Conservation (phyloP, 1,284 basidiomycete genomes). For the Trichosporon asahii region DNA sequence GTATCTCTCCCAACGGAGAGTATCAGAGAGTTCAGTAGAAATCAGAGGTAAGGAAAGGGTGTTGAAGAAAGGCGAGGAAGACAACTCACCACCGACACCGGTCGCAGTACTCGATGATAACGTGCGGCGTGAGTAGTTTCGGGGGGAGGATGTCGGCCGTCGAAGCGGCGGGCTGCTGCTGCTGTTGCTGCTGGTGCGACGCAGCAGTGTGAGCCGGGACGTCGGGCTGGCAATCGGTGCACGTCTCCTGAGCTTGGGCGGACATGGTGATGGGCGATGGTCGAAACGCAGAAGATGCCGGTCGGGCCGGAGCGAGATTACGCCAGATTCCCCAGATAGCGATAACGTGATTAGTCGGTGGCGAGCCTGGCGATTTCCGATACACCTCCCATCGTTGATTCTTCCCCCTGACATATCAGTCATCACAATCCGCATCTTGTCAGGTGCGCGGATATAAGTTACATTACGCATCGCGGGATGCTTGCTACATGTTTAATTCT, state of each 20-base stretch:
- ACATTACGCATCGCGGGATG: neutral
- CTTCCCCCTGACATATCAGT: neutral
- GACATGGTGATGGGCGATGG: neutral
- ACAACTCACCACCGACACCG: conserved; percentile 60
- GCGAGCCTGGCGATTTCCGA: neutral
- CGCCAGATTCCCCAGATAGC: neutral
- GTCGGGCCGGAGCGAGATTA: neutral
- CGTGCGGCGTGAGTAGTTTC: conserved; percentile 53
- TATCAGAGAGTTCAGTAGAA: conserved; percentile 13
- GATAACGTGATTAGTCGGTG: conserved; percentile 6
- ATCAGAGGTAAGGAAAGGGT: conserved; percentile 9
- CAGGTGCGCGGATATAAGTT: neutral
- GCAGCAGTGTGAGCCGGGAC: neutral
- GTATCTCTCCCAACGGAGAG: no score
- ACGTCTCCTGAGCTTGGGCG: neutral
- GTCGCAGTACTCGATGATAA: conserved; percentile 79
- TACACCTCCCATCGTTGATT: neutral
- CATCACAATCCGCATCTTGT: neutral
- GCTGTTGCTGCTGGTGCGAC: neutral
- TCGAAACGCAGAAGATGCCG: neutral
- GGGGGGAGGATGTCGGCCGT: conserved; percentile 58
- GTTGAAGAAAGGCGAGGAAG: conserved; percentile 2
- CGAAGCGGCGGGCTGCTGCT: neutral
- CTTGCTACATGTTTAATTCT: neutral
- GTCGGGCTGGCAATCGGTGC: neutral